Conservation (phyloP, 768 basidiomycete species). For the Lactarius sanguifluus region DNA sequence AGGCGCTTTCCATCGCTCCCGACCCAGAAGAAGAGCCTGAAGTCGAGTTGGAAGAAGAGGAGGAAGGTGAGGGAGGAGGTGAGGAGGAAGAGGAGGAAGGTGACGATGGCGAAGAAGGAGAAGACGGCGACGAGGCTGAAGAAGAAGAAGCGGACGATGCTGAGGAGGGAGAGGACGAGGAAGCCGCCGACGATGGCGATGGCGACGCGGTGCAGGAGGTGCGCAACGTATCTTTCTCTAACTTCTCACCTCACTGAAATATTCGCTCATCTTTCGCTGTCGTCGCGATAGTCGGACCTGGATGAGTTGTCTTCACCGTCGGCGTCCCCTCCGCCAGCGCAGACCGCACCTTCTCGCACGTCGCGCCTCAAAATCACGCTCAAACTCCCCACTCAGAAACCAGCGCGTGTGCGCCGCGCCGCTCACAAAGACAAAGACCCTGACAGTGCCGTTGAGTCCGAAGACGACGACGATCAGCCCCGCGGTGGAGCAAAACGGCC, state of each 20-base stretch:
- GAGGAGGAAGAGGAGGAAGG: slow-evolving; percentile 30
- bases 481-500: slow-evolving; percentile 34
- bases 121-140: slow-evolving; percentile 37
- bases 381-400: slow-evolving; percentile 46
- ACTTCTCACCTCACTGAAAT: not conserved
- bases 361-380: slow-evolving; percentile 62
- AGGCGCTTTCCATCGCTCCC: slow-evolving; percentile 27
- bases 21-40: slow-evolving; percentile 43
- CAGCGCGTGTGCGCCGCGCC: slow-evolving; percentile 19
- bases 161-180: slow-evolving; percentile 29
- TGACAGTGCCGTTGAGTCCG: slow-evolving; percentile 46
- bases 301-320: slow-evolving; percentile 30
- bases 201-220: slow-evolving; percentile 32
- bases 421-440: slow-evolving; percentile 33
- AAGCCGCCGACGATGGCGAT: slow-evolving; percentile 25
- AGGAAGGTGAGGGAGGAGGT: slow-evolving; percentile 25
- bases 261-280: not conserved
- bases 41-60: slow-evolving; percentile 39
- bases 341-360: slow-evolving; percentile 32
- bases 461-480: slow-evolving; percentile 36
- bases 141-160: slow-evolving; percentile 23
- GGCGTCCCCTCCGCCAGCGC: slow-evolving; percentile 27
- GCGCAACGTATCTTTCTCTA: not conserved
- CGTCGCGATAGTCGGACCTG: slow-evolving; percentile 21
- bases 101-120: slow-evolving; percentile 43